A percentile compares a stretch with the other conserved stretches of the same genome.
These are phyloP conservation scores for Ramaria sp. DNA, from an alignment of 768 basidiomycete genomes.

Conservation along the genomic window DNA sequence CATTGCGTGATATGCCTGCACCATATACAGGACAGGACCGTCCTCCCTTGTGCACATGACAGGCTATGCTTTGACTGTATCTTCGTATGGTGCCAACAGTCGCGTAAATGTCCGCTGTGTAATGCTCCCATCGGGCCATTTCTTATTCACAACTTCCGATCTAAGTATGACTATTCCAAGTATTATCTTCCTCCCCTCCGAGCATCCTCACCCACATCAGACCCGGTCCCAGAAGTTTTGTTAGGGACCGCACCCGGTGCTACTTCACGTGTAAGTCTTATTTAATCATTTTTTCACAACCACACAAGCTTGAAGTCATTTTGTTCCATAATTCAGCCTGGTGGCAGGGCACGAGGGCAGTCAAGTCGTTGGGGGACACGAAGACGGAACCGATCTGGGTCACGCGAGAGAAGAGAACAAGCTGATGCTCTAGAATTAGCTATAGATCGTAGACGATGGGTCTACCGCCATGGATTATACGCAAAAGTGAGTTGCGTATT, in stretches of 20 bases:
- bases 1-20: constrained; percentile 87
- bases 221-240: constrained; percentile 20
- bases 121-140: constrained; percentile 56
- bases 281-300: not conserved
- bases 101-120: constrained; percentile 69
- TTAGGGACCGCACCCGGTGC: constrained; percentile 8
- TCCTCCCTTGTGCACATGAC: constrained; percentile 74
- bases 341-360: constrained; percentile 29
- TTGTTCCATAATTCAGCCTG: constrained; percentile 19
- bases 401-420: constrained; percentile 32
- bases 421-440: constrained; percentile 67
- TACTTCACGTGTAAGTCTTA: not conserved
- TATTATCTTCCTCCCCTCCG: constrained; percentile 61
- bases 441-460: constrained; percentile 61
- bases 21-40: constrained; percentile 58
- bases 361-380: constrained; percentile 33
- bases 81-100: constrained; percentile 64
- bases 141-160: constrained; percentile 70
- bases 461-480: constrained; percentile 71
- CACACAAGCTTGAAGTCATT: not conserved
- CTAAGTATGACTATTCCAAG: constrained; percentile 73
- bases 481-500: constrained; percentile 56
- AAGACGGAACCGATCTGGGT: constrained; percentile 23
- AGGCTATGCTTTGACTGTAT: constrained; percentile 93
- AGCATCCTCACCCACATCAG: constrained; percentile 32